phyloP scores from a whole-genome alignment of 2,329 filamentous ascomycete species.

The Claviceps citrina region DNA sequence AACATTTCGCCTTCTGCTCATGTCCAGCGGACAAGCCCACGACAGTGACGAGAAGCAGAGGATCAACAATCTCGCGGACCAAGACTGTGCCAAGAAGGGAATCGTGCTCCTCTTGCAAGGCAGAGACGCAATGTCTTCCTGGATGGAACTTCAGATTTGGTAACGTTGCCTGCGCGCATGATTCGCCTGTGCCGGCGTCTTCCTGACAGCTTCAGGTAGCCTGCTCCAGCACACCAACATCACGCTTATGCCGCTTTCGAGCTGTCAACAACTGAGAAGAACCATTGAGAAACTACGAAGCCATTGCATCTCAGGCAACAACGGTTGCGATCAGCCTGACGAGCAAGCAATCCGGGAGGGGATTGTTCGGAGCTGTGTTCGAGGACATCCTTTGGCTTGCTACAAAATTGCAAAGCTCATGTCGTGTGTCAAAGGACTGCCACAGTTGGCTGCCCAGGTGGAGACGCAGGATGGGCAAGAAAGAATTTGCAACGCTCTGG shows the following conservation, averaged over 20 bases:
- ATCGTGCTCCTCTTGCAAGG: constrained; percentile 29
- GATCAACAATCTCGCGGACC: constrained; percentile 25
- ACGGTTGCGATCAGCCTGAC: not conserved
- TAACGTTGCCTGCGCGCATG: constrained; percentile 13
- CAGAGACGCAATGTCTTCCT: constrained; percentile 16
- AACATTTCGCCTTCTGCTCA: constrained; percentile 24
- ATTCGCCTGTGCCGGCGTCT: not conserved
- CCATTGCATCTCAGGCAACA: constrained; percentile 8
- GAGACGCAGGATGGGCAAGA: constrained; percentile 8
- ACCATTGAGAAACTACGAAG: constrained; percentile 24
- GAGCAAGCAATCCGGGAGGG: not conserved
- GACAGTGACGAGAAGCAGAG: constrained; percentile 16
- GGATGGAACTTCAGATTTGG: constrained; percentile 30
- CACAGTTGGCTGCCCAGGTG: constrained; percentile 13
- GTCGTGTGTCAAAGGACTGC: constrained; percentile 14
- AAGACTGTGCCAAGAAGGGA: constrained; percentile 24
- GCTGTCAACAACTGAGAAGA: constrained; percentile 18
- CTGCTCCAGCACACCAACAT: constrained; percentile 19
- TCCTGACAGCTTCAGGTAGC: constrained; percentile 11
- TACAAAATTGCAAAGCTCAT: constrained; percentile 15
- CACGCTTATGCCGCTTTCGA: constrained; percentile 28
- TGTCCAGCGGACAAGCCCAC: constrained; percentile 23
- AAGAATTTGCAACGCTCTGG: constrained; percentile 15
- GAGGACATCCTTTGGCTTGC: constrained; percentile 14
- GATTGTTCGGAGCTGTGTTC: constrained; percentile 11